These are phyloP conservation scores for Pyrus betulifolia DNA, from an alignment of 306 rosid species.

Conservation along the genomic window DNA sequence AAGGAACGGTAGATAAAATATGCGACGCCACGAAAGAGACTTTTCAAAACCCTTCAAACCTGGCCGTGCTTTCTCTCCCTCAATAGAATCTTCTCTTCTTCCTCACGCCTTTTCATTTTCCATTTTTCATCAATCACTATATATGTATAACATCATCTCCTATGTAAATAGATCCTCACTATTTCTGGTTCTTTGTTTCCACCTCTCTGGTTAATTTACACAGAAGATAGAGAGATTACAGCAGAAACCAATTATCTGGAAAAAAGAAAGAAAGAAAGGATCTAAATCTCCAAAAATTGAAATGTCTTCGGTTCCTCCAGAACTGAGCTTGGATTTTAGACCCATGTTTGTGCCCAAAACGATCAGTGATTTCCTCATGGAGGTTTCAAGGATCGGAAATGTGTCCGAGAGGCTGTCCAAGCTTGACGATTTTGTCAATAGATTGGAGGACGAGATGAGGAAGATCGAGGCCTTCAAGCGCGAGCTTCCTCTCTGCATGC, in stretches of 20 bases:
- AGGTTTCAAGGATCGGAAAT: constrained; percentile 31
- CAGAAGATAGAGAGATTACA: not conserved
- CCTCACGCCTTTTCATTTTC: not conserved
- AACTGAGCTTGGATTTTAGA: constrained; percentile 72
- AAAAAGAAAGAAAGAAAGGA: not conserved
- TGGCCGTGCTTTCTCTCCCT: constrained; percentile 15
- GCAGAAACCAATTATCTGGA: not conserved
- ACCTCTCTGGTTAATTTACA: not conserved
- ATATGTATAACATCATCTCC: not conserved
- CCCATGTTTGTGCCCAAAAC: constrained; percentile 63
- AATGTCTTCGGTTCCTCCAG: constrained; percentile 75
- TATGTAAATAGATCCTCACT: constrained; percentile 7
- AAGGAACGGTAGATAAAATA: constrained; percentile 28
- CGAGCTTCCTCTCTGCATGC: constrained; percentile 91
- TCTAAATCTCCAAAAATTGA: not conserved
- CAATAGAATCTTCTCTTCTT: constrained; percentile 5
- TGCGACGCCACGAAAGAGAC: constrained; percentile 67
- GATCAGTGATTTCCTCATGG: constrained; percentile 53
- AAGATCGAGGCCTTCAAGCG: constrained; percentile 93
- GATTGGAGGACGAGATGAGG: constrained; percentile 63
- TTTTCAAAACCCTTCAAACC: constrained; percentile 21
- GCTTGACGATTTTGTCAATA: constrained; percentile 39
- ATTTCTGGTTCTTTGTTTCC: not conserved
- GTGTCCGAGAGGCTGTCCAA: constrained; percentile 30
- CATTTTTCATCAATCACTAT: not conserved